Evolutionary conservation across 768 basidiomycete species (phyloP).

Genomic region (Collybia sordida): DNA sequence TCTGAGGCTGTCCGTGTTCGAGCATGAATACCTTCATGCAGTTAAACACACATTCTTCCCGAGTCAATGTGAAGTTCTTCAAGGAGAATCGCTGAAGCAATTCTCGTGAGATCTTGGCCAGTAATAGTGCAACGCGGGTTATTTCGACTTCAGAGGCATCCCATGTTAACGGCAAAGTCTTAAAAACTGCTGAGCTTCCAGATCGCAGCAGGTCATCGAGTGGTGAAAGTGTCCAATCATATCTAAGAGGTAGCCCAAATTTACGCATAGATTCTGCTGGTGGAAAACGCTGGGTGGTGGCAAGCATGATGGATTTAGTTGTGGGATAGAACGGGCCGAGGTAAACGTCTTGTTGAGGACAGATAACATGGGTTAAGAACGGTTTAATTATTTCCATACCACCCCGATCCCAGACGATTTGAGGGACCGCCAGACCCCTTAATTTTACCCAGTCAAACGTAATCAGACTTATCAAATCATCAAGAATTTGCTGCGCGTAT

Average conservation of each 20-base stretch:
- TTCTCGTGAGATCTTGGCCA: constrained; percentile 52
- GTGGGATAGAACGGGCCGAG: constrained; percentile 54
- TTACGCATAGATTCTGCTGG: constrained; percentile 20
- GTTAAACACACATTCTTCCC: constrained; percentile 64
- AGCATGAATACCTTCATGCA: constrained; percentile 97
- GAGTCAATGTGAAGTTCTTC: constrained; percentile 38
- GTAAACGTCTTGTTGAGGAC: constrained; percentile 36
- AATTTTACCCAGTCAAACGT: constrained; percentile 39
- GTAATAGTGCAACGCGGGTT: constrained; percentile 62
- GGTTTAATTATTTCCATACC: constrained; percentile 54
- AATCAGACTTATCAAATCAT: constrained; percentile 35
- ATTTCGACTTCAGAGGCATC: constrained; percentile 78
- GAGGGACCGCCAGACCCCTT: constrained; percentile 35
- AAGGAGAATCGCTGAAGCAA: constrained; percentile 43
- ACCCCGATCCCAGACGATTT: constrained; percentile 48
- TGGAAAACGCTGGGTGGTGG: constrained; percentile 55
- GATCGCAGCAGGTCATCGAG: constrained; percentile 83
- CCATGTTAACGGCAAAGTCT: constrained; percentile 67
- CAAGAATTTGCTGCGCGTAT: constrained; percentile 41
- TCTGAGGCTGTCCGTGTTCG: constrained; percentile 73
- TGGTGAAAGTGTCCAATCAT: constrained; percentile 70
- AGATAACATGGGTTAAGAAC: constrained; percentile 53
- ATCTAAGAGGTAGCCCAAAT: constrained; percentile 45
- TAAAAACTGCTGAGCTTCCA: constrained; percentile 67
- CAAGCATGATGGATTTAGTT: constrained; percentile 53